Evolutionary conservation across 1,284 basidiomycete genomes (phyloP), one percentile per base, ranked within the genome.

Genomic region (Cryptococcus neoformans): DNA sequence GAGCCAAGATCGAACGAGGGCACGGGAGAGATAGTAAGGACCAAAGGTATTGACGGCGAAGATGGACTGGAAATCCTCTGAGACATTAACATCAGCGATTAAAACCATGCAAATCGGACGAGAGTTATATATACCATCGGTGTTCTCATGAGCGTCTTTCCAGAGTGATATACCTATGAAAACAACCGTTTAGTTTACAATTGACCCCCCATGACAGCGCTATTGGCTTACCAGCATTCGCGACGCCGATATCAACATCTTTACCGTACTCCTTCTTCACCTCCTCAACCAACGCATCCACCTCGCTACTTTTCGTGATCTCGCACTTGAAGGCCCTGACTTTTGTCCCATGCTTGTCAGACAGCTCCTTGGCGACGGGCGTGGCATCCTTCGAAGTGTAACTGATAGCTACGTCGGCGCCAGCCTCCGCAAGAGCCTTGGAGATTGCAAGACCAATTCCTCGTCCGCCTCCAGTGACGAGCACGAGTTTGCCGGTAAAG

Each of bases 381-480:
- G 63, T 51, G 5, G 70, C 62, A 50, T 76, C 70, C 11, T 56
- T 60, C 2, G 74, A 72, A 0, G 71, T 75, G 63, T 72, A 78
- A 6, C 74, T 76, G 57, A 78, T 72, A 2, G 65, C 67, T 2
- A 74, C 45, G 34, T 63, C 63, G 6, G 74, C 75, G 12, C 75
- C 75, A 45, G 66, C 73, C 65, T 75, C 63, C 8, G 81, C 81
- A 54, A 81, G 74, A 3, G 80, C 79, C 45, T 70, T 69, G 55
- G 80, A 78, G 58, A 79, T 79, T 8, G 77, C 81, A n/a, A 62
- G 67, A 3, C 83, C 83, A 51, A 83, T 82, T 44, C 82, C 62
- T 54, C 59, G 46, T 38, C 55, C 55, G 34, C 59, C 59, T 16
- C 59, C 59, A 4, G 59, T 61, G 37, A 61, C 49, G 17, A 61